Base-by-base conservation (phyloP, 2,329 filamentous ascomycete species). In the Paramyrothecium sp. region DNA sequence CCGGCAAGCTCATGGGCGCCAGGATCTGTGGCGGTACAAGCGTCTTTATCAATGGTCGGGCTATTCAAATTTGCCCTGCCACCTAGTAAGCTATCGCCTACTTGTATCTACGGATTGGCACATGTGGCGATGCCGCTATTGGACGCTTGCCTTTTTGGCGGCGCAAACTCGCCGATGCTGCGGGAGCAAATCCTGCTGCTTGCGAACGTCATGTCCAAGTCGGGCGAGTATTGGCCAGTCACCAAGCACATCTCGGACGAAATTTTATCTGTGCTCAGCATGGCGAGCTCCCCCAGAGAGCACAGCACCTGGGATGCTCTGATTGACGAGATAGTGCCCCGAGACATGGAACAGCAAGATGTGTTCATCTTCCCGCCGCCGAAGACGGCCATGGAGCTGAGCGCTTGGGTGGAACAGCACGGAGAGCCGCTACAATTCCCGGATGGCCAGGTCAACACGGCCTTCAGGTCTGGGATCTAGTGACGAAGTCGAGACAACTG, bases 21-120 rank as follows among this genome's bases (percentile, higher is more conserved):
- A 17, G 58, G 54, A 10, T 53, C 60, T 17, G 53, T 34, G 7
- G 62, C 59, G 7, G 41, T 66, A 7, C 62, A 65, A 19, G 56
- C 56, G 13, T 58, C 65, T 3, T 49, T 67, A 3, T 57, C 54
- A 2, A 51, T 67, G 2, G 47, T 65, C 13, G 51, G 56, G 17
- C 56, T 67, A 10, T 62, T 67, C 51, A 61, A 58, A 5, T 50
- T 52, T 10, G 51, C 53, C 8, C 38, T 66, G 8, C 49, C 53
- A 4, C 56, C 65, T 12, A 56, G 63, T 34, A 66, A 65, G 12
- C 23, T 63, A 21, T 67, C 65, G 10, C 65, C 65, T 2, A 60
- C 65, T 1, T 67, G 63, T 20, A 56, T 65, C 7, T 48, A 58
- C n/a, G 59, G 63, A 3, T 51, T 67, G 11, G 54, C 59, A 41